A percentile compares a stretch with the other conserved stretches of the same genome.
These are phyloP conservation scores for Aspergillus kassunensis DNA, from an alignment of 495 filamentous ascomycete genomes.

Conservation along the genomic window DNA sequence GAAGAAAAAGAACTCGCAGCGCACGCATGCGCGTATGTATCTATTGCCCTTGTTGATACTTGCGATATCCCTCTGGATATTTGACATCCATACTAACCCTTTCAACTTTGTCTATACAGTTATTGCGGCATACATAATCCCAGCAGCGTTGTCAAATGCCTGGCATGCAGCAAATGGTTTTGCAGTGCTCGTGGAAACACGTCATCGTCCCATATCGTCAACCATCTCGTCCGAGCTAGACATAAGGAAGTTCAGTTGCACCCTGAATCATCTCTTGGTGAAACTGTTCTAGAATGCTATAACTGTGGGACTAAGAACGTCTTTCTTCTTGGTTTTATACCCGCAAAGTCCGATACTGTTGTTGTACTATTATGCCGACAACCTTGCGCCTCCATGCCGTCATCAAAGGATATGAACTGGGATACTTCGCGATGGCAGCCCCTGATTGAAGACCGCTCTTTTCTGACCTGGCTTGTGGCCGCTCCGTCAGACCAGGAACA, in stretches of 20 bases:
- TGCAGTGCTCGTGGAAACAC: conserved; percentile 97
- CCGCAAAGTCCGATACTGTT: conserved; percentile 97
- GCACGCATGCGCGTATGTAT: conserved; percentile 92
- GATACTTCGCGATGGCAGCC: conserved; percentile 98
- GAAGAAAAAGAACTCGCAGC: conserved; percentile 91
- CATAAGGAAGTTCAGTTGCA: conserved; percentile 99
- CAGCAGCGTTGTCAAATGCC: conserved; percentile 91
- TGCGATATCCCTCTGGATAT: not conserved
- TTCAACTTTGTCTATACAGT: conserved; percentile 37
- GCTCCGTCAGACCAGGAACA: conserved; percentile 92
- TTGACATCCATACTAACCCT: conserved; percentile 13
- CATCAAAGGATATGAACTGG: conserved; percentile 99
- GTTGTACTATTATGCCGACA: conserved; percentile 96
- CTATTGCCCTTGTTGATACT: not conserved
- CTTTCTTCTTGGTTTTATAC: conserved; percentile 98
- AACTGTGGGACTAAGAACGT: conserved; percentile 99
- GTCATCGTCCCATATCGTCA: conserved; percentile 96
- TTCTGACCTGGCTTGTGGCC: conserved; percentile 89
- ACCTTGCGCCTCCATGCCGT: conserved; percentile 89
- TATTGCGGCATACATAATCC: conserved; percentile 98
- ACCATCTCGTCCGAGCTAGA: conserved; percentile 93
- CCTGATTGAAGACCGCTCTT: conserved; percentile 93
- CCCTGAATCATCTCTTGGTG: conserved; percentile 88
- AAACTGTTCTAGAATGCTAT: conserved; percentile 97
- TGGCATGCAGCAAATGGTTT: conserved; percentile 97